A percentile compares a stretch with the other conserved stretches of the same genome.
Evolutionary conservation across 345 rosid genomes (phyloP).

Genomic region (Pugionium dolabratum): DNA sequence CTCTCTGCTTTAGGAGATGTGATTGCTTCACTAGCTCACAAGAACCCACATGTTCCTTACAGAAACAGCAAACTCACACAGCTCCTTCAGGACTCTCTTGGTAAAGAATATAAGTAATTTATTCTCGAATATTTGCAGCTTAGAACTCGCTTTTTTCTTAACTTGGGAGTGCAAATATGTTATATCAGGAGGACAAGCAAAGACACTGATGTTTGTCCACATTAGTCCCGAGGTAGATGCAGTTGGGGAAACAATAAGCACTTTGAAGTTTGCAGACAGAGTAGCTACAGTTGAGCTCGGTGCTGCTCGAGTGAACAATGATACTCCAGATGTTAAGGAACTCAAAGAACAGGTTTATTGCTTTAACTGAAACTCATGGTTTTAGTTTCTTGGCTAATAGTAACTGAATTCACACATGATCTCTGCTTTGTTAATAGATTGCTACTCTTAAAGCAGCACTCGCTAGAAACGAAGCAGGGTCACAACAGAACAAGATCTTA

Average conservation of each 20-base stretch:
- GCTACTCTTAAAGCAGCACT: slow-evolving; percentile 83
- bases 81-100: slow-evolving; percentile 94
- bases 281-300: slow-evolving; percentile 96
- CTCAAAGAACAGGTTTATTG: slow-evolving; percentile 80
- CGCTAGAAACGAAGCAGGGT: slow-evolving; percentile 65
- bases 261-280: slow-evolving; percentile 95
- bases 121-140: slow-evolving; percentile 6
- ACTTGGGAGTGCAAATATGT: slow-evolving; percentile 26
- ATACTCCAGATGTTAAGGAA: slow-evolving; percentile 72
- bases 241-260: slow-evolving; percentile 85
- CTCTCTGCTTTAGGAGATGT: slow-evolving; percentile 99
- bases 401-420: not conserved
- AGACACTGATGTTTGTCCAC: slow-evolving; percentile 97
- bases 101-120: slow-evolving; percentile 41
- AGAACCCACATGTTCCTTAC: slow-evolving; percentile 95
- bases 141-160: slow-evolving; percentile 11
- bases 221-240: slow-evolving; percentile 92
- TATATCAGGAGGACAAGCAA: slow-evolving; percentile 92
- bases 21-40: slow-evolving; percentile 94
- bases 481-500: slow-evolving; percentile 46
- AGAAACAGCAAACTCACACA: slow-evolving; percentile 98
- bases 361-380: slow-evolving; percentile 1
- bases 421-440: slow-evolving; percentile 49
- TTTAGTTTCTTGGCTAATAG: slow-evolving; percentile 13
- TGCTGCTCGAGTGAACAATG: slow-evolving; percentile 88